Base-by-base conservation (phyloP, 148 eudicot species). In the Arctostaphylos glauca region DNA sequence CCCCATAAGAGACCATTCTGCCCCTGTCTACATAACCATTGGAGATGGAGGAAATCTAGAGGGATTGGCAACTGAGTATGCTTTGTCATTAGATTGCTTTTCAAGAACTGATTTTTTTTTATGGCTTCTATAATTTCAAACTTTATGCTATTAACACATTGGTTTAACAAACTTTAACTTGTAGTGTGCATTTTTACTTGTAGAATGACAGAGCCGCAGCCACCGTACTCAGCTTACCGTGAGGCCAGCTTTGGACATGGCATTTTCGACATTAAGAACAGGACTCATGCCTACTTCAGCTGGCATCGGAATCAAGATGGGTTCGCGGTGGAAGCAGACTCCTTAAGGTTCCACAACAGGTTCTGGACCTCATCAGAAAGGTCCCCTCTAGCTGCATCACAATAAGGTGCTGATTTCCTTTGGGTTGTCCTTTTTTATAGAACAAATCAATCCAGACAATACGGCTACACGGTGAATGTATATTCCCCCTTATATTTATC, bases 201-300 rank as follows among this genome's bases (percentile, higher is more conserved):
- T 89, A 95, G 98, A 21, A 93, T 93, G 98, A 91, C 92, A 21
- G 81, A 92, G 80, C 98, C 98, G 56, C 98, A 95, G 81, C 98
- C 98, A 76, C 60, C 50, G 2, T 95, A 93, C 89, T 95, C 98
- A 9, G 93, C 95, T 21, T 95, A 80, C 52, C 89, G 97, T 0
- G 97, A 95, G 84, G 92, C 97, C 16, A 95, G 98, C 88, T 95
- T 86, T 84, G 98, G 98, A n/a, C 98, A 95, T 74, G 98, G 91
- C 8, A 92, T 87, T 58, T 88, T 95, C 2, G 92, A 93, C 48
- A 93, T 95, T 7, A 93, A 90, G 87, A 95, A 95, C 88, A 86
- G 94, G 78, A 92, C 97, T 12, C 94, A 92, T 41, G 95, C 98
- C 6, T 87, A 91, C 84, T 95, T 90, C 75, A 76, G 81, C 16